phyloP scores from a whole-genome alignment of 768 basidiomycete genomes.

The Filobasidium floriforme region DNA sequence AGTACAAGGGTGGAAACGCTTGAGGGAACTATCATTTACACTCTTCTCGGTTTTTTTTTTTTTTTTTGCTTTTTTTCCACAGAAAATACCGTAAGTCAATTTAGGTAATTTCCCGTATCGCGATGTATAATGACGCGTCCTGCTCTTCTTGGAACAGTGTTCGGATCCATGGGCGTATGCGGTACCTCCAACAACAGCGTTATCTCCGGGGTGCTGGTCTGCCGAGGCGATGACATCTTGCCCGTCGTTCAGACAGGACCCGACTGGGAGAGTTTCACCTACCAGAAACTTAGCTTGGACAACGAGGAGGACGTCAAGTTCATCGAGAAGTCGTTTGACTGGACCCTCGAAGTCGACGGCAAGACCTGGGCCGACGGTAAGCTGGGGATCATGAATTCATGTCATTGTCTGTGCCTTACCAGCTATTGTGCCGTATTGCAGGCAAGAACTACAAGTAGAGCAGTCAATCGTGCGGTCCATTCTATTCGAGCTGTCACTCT shows the following conservation, averaged over 20 bases:
- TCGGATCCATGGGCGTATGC: conserved; percentile 85
- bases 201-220: conserved; percentile 74
- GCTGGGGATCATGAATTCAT: too few relatives aligned
- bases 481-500: too few relatives aligned
- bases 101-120: too few relatives aligned
- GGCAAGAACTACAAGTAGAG: conserved; percentile 3
- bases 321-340: conserved; percentile 86
- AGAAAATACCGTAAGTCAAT: too few relatives aligned
- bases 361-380: conserved; percentile 74
- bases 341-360: conserved; percentile 82
- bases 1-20: too few relatives aligned
- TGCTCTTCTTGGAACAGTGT: too few relatives aligned
- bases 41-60: not conserved
- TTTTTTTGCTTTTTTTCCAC: not conserved
- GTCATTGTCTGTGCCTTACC: too few relatives aligned
- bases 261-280: conserved; percentile 87
- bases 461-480: too few relatives aligned
- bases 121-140: too few relatives aligned
- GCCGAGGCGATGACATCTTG: conserved; percentile 59
- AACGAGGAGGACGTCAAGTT: conserved; percentile 72
- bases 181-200: conserved; percentile 68
- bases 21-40: too few relatives aligned
- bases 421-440: conserved; percentile 12
- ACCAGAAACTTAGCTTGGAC: too few relatives aligned
- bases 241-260: conserved; percentile 72